Percentiles rank a stretch among this genome's conserved stretches.
These are phyloP conservation scores for Onygenales sp. DNA, from an alignment of 2,329 filamentous ascomycete species.

Conservation along the genomic window DNA sequence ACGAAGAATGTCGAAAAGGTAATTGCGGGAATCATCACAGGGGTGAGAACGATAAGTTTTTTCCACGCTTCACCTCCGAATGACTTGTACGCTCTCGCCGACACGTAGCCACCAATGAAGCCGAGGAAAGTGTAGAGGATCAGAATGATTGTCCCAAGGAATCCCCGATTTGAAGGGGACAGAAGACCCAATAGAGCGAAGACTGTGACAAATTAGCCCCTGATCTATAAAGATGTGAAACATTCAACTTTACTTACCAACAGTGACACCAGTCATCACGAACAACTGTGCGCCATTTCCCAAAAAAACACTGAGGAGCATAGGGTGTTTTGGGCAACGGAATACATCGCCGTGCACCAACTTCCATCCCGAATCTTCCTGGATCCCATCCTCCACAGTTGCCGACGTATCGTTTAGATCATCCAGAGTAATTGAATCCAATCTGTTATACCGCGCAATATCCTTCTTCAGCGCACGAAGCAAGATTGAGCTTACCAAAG, in stretches of 20 bases:
- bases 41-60: slow-evolving; percentile 80
- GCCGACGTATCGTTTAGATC: slow-evolving; percentile 72
- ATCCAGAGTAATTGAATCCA: slow-evolving; percentile 84
- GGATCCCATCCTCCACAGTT: slow-evolving; percentile 75
- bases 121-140: slow-evolving; percentile 89
- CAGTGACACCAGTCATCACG: slow-evolving; percentile 93
- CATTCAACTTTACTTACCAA: slow-evolving; percentile 38
- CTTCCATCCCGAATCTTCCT: slow-evolving; percentile 98
- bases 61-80: slow-evolving; percentile 93
- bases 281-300: slow-evolving; percentile 95
- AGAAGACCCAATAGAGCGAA: slow-evolving; percentile 92
- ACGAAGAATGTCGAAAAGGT: slow-evolving; percentile 88
- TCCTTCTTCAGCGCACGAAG: slow-evolving; percentile 85
- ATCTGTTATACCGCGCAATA: slow-evolving; percentile 89
- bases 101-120: slow-evolving; percentile 84
- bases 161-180: slow-evolving; percentile 90
- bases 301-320: slow-evolving; percentile 77
- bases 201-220: slow-evolving; percentile 24
- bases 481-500: slow-evolving; percentile 88
- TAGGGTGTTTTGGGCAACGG: slow-evolving; percentile 70
- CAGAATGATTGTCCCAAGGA: slow-evolving; percentile 85
- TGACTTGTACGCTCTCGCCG: slow-evolving; percentile 85
- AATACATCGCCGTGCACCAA: slow-evolving; percentile 96
- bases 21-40: slow-evolving; percentile 71
- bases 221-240: not conserved